Evolutionary conservation across 2,329 filamentous ascomycete genomes (phyloP).

Genomic region (Talaromyces rugulosus): DNA sequence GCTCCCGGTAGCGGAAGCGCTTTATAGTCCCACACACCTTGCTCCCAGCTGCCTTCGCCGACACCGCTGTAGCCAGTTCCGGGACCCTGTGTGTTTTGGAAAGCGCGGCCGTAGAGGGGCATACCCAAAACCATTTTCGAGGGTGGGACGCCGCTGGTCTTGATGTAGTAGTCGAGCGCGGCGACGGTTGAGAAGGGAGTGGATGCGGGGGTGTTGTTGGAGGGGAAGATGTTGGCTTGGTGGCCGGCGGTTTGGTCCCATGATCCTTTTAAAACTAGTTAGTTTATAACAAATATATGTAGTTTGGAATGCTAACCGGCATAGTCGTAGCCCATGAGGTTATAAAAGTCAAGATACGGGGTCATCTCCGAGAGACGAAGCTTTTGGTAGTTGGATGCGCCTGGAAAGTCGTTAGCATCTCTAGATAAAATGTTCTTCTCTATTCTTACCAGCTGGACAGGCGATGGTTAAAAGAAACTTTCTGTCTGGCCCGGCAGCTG

Average conservation of each 20-base stretch:
- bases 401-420: slow-evolving; percentile 25
- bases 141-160: slow-evolving; percentile 55
- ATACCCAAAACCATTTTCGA: slow-evolving; percentile 85
- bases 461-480: slow-evolving; percentile 49
- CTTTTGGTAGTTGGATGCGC: slow-evolving; percentile 18
- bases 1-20: slow-evolving; percentile 67
- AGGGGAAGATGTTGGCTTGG: slow-evolving; percentile 73
- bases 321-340: slow-evolving; percentile 25
- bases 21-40: slow-evolving; percentile 85
- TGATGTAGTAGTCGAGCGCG: slow-evolving; percentile 68
- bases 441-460: slow-evolving; percentile 39
- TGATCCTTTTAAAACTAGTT: slow-evolving; percentile 2
- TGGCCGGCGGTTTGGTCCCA: slow-evolving; percentile 66
- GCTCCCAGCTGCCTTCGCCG: slow-evolving; percentile 73
- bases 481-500: slow-evolving; percentile 35
- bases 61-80: slow-evolving; percentile 68
- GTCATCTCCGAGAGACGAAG: slow-evolving; percentile 44
- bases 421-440: slow-evolving; percentile 11
- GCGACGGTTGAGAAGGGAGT: slow-evolving; percentile 75
- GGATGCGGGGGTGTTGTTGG: slow-evolving; percentile 51
- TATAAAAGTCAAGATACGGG: slow-evolving; percentile 50
- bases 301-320: slow-evolving; percentile 2
- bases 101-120: slow-evolving; percentile 90
- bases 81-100: slow-evolving; percentile 72
- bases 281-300: not conserved